Percentiles rank a stretch among this genome's conserved stretches.
These are phyloP conservation scores for Yamadazyma scolyti DNA, from an alignment of 805 yeast genomes.

Conservation along the genomic window DNA sequence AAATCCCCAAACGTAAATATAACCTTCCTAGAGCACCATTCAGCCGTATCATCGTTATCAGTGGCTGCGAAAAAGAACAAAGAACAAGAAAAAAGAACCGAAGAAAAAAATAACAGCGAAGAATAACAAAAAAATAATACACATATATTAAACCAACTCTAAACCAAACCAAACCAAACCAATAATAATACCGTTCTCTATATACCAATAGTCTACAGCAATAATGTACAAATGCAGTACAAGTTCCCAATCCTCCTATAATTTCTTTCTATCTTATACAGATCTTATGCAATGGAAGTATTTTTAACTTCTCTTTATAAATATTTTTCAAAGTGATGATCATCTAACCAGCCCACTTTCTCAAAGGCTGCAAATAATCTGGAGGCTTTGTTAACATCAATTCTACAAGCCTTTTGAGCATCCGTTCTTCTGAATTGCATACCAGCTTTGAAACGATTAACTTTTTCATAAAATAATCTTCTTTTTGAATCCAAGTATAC, in stretches of 20 bases:
- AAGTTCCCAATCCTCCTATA: neutral
- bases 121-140: no score
- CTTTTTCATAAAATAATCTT: slow-evolving; percentile 86
- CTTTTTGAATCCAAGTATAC: slow-evolving; percentile 67
- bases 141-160: neutral
- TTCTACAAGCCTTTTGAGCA: slow-evolving; percentile 96
- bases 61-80: neutral
- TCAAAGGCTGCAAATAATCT: slow-evolving; percentile 88
- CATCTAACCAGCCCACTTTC: slow-evolving; percentile 88
- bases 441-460: slow-evolving; percentile 62
- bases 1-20: no score
- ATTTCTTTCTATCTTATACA: no score
- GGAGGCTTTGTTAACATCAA: slow-evolving; percentile 95
- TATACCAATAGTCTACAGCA: neutral
- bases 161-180: slow-evolving; percentile 3
- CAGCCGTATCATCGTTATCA: neutral
- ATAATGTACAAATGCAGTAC: no score
- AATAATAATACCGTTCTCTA: slow-evolving; percentile 2
- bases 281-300: no score
- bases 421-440: slow-evolving; percentile 92
- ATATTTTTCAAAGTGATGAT: slow-evolving; percentile 53
- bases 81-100: neutral
- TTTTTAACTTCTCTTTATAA: no score
- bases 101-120: no score
- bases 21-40: neutral